Base-by-base conservation (phyloP, 163 green algal species). In the Chlamydomonas reinhardtii region DNA sequence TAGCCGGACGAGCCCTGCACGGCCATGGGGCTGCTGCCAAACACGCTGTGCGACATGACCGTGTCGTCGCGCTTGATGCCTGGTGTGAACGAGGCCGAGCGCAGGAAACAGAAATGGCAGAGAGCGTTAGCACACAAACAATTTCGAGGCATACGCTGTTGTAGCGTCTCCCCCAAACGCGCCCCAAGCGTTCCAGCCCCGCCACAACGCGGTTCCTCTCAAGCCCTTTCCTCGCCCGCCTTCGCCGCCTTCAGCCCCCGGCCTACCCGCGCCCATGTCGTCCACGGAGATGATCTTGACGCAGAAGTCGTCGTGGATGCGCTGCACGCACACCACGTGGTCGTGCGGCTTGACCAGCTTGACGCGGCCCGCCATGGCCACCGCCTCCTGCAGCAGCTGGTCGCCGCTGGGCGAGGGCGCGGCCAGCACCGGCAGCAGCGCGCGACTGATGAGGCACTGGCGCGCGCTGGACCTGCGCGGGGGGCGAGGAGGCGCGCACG, bases 341-440 rank as follows among this genome's bases (percentile, higher is more conserved):
- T 97, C 94, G 43, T 95, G 82, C 27, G 93, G 83, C 83, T 90
- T 90, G 14, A 98, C 92, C 69, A 97, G 89, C 19, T 94, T 92
- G 78, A 93, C 74, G 24, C 65, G 43, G 16, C 52, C 35, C 19
- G 82, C 82, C 82, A 88, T 82, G 72, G 43, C 82, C 61, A 88
- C 73, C 39, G 82, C 82, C 82, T 88, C 82, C 62, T 88, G 68
- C 61, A 88, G 73, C 79, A 90, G 65, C 73, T 84, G 88, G 74
- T 97, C 91, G 25, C 90, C 89, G 52, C 86, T 81, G 37, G 93
- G 91, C 31, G 92, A 94, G 19, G 96, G 96, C 15, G 95, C 93
- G 1, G 96, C 96, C 74, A 99, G 93, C 73, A 98, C 93, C 37
- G 96, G 96, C 84, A 98, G 86, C 54, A 99, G 91, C 75, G 94